Evolutionary conservation across 2,329 filamentous ascomycete species (phyloP).

Genomic region (Gnomoniopsis sp.): DNA sequence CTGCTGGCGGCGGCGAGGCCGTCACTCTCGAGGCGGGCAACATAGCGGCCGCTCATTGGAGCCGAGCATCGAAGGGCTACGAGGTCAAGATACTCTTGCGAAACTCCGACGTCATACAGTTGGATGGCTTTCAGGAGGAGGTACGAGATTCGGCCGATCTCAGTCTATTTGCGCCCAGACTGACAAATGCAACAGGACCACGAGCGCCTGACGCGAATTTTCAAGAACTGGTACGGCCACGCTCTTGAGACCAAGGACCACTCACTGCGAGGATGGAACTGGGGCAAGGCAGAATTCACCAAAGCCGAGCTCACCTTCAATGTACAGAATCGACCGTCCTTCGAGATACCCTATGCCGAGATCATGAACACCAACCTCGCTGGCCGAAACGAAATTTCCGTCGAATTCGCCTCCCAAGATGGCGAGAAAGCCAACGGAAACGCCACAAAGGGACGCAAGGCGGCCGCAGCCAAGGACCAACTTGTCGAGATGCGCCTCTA

Average conservation of each 20-base stretch:
- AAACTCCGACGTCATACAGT: slow-evolving; percentile 80
- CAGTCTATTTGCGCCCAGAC: slow-evolving; percentile 1
- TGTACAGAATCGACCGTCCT: slow-evolving; percentile 92
- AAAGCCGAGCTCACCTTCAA: slow-evolving; percentile 96
- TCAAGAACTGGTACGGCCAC: slow-evolving; percentile 98
- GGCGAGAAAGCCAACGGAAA: slow-evolving; percentile 72
- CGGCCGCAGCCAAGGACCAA: slow-evolving; percentile 84
- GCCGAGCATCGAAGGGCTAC: slow-evolving; percentile 84
- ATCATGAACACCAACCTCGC: slow-evolving; percentile 97
- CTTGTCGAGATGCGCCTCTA: slow-evolving; percentile 99
- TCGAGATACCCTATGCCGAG: slow-evolving; percentile 95
- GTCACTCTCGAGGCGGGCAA: slow-evolving; percentile 89
- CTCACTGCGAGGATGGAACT: slow-evolving; percentile 95
- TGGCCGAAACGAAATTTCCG: slow-evolving; percentile 94
- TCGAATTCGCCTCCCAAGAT: slow-evolving; percentile 82
- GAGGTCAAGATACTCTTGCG: slow-evolving; percentile 90
- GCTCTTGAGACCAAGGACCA: slow-evolving; percentile 91
- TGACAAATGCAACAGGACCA: slow-evolving; percentile 60
- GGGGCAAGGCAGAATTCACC: slow-evolving; percentile 96
- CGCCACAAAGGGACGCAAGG: slow-evolving; percentile 82
- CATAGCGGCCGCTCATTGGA: slow-evolving; percentile 89
- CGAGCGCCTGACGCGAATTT: slow-evolving; percentile 84
- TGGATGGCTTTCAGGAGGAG: slow-evolving; percentile 93
- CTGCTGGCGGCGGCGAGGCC: slow-evolving; percentile 78
- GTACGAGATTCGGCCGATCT: slow-evolving; percentile 28